phyloP scores from a whole-genome alignment of 352 stramenopile species.

The Phytophthora quininea region DNA sequence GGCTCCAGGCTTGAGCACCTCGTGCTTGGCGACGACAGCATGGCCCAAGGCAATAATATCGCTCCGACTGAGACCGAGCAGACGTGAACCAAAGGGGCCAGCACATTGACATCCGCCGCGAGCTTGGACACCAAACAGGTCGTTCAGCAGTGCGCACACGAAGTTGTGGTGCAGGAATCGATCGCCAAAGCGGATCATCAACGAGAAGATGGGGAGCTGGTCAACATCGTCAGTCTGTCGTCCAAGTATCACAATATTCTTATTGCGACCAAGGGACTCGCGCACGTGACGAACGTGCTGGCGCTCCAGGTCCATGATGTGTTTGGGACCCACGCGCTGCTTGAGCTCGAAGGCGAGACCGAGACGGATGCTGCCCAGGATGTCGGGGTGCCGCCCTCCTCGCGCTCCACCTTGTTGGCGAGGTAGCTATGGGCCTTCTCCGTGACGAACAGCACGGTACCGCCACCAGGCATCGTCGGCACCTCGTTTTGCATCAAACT shows the following conservation, averaged over 20 bases:
- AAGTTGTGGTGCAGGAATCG: conserved; percentile 98
- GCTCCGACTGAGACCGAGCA: conserved; percentile 91
- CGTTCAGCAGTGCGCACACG: conserved; percentile 43
- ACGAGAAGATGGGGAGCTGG: conserved; percentile 94
- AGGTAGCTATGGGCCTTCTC: conserved; percentile 65
- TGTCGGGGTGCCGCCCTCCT: conserved; percentile 97
- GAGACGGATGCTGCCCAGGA: conserved; percentile 92
- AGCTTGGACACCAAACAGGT: too few relatives aligned
- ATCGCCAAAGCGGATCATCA: conserved; percentile 89
- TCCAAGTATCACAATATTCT: conserved; percentile 91
- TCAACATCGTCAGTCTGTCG: conserved; percentile 42
- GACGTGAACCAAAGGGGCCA: conserved; percentile 91
- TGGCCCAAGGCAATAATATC: conserved; percentile 77
- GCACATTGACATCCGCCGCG: conserved; percentile 64
- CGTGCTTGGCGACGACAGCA: conserved; percentile 89
- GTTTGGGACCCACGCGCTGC: conserved; percentile 48
- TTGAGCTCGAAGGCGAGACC: conserved; percentile 94
- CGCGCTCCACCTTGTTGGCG: conserved; percentile 82
- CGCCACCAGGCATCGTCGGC: conserved; percentile 56
- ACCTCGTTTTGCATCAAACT: conserved; percentile 61
- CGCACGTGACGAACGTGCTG: conserved; percentile 44
- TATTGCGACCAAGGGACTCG: conserved; percentile 48
- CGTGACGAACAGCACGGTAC: conserved; percentile 63
- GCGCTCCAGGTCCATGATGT: conserved; percentile 64
- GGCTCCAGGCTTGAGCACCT: conserved; percentile 95